Base-by-base conservation (phyloP, 2,329 filamentous ascomycete genomes). In the Apiospora marii region DNA sequence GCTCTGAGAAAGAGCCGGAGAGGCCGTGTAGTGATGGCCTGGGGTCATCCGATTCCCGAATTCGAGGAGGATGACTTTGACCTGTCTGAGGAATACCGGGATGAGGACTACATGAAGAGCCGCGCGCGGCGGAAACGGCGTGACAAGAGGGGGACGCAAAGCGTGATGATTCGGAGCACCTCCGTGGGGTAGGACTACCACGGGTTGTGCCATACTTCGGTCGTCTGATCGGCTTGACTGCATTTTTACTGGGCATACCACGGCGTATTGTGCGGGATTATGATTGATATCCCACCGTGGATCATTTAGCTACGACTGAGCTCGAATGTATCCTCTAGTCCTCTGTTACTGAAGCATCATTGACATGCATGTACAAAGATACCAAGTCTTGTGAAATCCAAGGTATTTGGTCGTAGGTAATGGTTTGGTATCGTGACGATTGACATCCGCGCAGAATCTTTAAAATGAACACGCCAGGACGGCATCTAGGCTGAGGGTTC, bases 21-120 rank as follows among this genome's bases (percentile, higher is more conserved):
- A 70, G 90, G 91, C 61, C 88, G 94, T 69, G 93, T 89, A 70
- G 87, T 92, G 22, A 86, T 92, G 68, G 96, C 95, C 4, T 98
- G 96, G 88, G 96, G 96, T 0, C 89, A 92, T 37, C 89, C 93
- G 0, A 83, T 98, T 27, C 95, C 95, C 0, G 94, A 97, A 19
- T 85, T 92, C 72, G 81, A 85, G 6, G 89, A 93, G 79, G 80
- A 80, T 44, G 93, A 97, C 58, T 98, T 98, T 80, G 87, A 90
- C 72, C 84, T 98, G 70, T 94, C 95, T 0, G 85, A 88, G 8
- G 92, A 92, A 49, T 90, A 89, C 73, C 82, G 85, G 80, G 81
- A 92, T 81, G 84, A 86, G 75, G 88, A 89, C 77, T 86, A 83
- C 51, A 80, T 91, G 74, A 88, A 87, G 77, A 85, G 87, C 22